Percentiles rank a stretch among this genome's conserved stretches.
Evolutionary conservation across 805 yeast species (phyloP).

Genomic region (Wickerhamiella galacta): DNA sequence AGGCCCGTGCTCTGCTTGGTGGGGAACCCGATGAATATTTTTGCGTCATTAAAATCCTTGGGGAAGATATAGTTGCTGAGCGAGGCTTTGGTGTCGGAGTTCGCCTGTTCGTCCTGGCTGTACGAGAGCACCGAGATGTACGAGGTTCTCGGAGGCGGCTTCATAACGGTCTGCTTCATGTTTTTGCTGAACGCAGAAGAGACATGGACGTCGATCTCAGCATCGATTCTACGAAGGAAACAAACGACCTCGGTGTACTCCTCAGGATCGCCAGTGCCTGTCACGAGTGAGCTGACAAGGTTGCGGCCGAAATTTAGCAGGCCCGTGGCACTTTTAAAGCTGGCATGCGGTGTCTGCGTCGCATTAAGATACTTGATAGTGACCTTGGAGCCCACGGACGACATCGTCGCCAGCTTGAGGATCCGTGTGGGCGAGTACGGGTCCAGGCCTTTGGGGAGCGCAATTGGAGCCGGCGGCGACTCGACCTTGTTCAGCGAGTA

Average conservation of each 20-base stretch:
- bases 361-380: constrained; percentile 21
- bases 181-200: constrained; percentile 18
- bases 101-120: constrained; percentile 17
- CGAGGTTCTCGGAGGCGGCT: constrained; percentile 26
- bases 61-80: constrained; percentile 24
- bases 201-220: constrained; percentile 18
- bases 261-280: constrained; percentile 18
- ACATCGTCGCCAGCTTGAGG: constrained; percentile 10
- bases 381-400: constrained; percentile 6
- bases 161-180: constrained; percentile 24
- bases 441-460: constrained; percentile 15
- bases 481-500: constrained; percentile 16
- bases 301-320: constrained; percentile 19
- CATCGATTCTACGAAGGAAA: constrained; percentile 21
- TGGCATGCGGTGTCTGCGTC: constrained; percentile 19
- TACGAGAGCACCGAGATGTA: constrained; percentile 20
- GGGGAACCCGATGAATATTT: constrained; percentile 27
- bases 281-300: constrained; percentile 16
- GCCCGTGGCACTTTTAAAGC: constrained; percentile 10
- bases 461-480: constrained; percentile 11
- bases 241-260: constrained; percentile 19
- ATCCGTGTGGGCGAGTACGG: constrained; percentile 16
- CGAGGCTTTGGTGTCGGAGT: constrained; percentile 20
- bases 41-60: constrained; percentile 21
- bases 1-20: constrained; percentile 26